These are phyloP conservation scores for Viola pubescens DNA, from an alignment of 441 rosid species.

Conservation along the genomic window DNA sequence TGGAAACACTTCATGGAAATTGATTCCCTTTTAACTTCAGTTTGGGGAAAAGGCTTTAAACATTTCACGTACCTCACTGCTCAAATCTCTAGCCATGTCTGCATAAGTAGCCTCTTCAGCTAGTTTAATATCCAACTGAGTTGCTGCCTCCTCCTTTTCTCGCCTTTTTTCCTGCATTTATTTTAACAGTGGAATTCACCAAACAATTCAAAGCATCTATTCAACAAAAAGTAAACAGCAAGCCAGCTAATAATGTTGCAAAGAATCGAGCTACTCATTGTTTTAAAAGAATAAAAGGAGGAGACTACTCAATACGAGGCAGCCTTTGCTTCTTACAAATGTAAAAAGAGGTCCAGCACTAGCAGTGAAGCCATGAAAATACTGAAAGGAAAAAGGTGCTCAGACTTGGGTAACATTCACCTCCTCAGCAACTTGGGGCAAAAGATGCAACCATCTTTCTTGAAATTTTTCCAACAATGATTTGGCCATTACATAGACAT, in stretches of 20 bases:
- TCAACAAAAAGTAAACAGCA: not conserved
- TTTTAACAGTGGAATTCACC: constrained; percentile 9
- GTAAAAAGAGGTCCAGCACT: not conserved
- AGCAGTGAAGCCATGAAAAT: not conserved
- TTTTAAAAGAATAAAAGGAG: not conserved
- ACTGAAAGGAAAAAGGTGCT: not conserved
- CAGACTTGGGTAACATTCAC: constrained; percentile 24
- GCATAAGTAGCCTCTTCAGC: constrained; percentile 64
- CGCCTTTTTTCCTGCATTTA: constrained; percentile 56
- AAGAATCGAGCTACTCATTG: not conserved
- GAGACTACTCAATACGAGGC: not conserved
- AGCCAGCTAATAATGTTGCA: too few relatives aligned
- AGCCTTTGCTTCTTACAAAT: not conserved
- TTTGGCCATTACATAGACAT: constrained; percentile 75
- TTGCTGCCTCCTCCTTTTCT: constrained; percentile 47
- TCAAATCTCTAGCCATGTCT: constrained; percentile 50
- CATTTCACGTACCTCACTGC: constrained; percentile 47
- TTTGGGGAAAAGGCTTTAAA: not conserved
- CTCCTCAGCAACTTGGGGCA: constrained; percentile 83
- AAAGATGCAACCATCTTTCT: constrained; percentile 76
- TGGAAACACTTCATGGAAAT: too few relatives aligned
- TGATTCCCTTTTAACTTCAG: not conserved
- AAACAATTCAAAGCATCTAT: constrained; percentile 9
- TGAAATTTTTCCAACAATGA: constrained; percentile 68
- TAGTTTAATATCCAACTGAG: constrained; percentile 40